These are phyloP conservation scores for Lachnellula subtilissima DNA, from an alignment of 2,329 filamentous ascomycete genomes.

Conservation along the genomic window DNA sequence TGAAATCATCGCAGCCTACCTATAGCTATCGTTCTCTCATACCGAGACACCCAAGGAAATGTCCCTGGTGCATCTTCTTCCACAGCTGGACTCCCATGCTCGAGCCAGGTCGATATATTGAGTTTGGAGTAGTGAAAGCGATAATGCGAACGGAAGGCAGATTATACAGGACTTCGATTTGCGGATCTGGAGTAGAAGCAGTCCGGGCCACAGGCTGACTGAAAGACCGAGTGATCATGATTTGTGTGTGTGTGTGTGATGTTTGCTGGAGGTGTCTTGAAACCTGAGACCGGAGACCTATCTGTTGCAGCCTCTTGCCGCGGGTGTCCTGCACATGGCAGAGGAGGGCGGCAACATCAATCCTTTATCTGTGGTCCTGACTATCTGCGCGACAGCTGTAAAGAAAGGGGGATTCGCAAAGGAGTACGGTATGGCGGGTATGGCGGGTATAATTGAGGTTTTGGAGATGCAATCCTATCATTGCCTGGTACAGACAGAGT, in stretches of 20 bases:
- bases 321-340: too few species aligned
- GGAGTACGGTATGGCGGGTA: neutral
- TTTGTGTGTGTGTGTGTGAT: too few species aligned
- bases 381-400: neutral
- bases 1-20: conserved; percentile 44
- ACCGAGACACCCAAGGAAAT: conserved; percentile 67
- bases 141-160: conserved; percentile 38
- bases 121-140: conserved; percentile 45
- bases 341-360: too few species aligned
- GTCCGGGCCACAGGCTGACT: conserved; percentile 19
- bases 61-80: conserved; percentile 51
- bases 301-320: too few species aligned
- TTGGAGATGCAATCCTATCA: neutral
- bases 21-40: conserved; percentile 76
- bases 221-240: conserved; percentile 12
- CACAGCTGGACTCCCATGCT: conserved; percentile 31
- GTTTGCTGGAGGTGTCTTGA: too few species aligned
- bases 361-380: too few species aligned
- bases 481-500: too few species aligned
- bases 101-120: conserved; percentile 16
- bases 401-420: neutral
- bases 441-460: neutral
- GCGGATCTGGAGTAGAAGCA: conserved; percentile 22
- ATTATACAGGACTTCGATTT: conserved; percentile 30
- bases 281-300: too few species aligned